These are phyloP conservation scores for Emergomyces orientalis DNA, from an alignment of 2,329 filamentous ascomycete species.

Conservation along the genomic window DNA sequence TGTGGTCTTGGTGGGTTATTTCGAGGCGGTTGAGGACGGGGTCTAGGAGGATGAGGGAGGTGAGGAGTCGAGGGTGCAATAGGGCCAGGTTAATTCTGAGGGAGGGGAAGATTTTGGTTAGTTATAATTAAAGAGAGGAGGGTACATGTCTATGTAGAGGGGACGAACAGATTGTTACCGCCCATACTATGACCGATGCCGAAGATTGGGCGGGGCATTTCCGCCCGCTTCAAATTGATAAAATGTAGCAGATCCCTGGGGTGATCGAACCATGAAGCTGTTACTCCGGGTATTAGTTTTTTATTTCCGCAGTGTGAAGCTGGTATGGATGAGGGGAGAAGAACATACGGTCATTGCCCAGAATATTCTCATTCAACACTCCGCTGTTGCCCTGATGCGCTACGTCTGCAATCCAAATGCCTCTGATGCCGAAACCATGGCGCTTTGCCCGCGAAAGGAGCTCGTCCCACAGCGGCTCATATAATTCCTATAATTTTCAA, in stretches of 20 bases:
- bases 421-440: constrained; percentile 60
- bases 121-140: not conserved
- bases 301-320: not conserved
- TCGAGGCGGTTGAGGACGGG: constrained; percentile 57
- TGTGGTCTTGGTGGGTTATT: constrained; percentile 37
- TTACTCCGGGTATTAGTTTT: constrained; percentile 14
- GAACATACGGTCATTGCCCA: constrained; percentile 74
- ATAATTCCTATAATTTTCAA: constrained; percentile 58
- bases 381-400: constrained; percentile 74
- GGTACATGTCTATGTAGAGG: not conserved
- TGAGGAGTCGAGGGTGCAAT: constrained; percentile 71
- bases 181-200: constrained; percentile 89
- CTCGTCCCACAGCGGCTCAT: constrained; percentile 87
- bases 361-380: constrained; percentile 60
- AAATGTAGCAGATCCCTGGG: constrained; percentile 74
- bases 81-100: constrained; percentile 54
- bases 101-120: constrained; percentile 6
- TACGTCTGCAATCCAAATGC: constrained; percentile 87
- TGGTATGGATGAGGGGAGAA: not conserved
- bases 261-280: constrained; percentile 79
- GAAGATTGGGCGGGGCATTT: constrained; percentile 73
- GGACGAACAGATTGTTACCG: constrained; percentile 53
- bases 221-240: constrained; percentile 68
- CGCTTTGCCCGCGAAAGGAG: constrained; percentile 51
- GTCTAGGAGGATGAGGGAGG: constrained; percentile 69